Conservation (phyloP, 164 flowering plant genomes). For the Cinnamomum chago region DNA sequence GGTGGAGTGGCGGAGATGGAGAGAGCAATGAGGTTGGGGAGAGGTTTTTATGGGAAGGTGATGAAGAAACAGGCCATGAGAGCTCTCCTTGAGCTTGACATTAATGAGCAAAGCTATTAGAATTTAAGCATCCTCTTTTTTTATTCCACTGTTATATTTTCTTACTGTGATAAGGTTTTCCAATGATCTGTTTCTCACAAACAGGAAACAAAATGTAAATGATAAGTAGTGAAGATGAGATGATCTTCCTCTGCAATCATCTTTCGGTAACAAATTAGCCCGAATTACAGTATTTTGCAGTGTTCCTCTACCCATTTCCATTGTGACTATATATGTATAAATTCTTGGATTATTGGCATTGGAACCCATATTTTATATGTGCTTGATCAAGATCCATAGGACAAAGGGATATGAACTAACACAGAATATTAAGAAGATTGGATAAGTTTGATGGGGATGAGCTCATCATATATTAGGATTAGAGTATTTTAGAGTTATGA, state of each 20-base stretch:
- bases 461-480: too few species aligned
- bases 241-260: not conserved
- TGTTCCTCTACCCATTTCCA: not conserved
- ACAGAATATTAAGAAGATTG: too few species aligned
- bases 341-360: too few species aligned
- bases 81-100: slow-evolving; percentile 45
- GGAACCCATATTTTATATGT: too few species aligned
- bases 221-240: not conserved
- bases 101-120: slow-evolving; percentile 17
- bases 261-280: not conserved
- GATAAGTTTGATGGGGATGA: too few species aligned
- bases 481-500: too few species aligned
- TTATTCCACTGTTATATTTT: not conserved
- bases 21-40: slow-evolving; percentile 56
- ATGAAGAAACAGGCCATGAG: slow-evolving; percentile 74
- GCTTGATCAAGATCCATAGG: too few species aligned
- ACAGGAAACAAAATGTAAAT: not conserved
- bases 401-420: too few species aligned
- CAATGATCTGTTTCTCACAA: not conserved
- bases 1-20: slow-evolving; percentile 41
- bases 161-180: not conserved
- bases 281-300: not conserved
- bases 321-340: too few species aligned
- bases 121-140: not conserved
- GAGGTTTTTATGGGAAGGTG: slow-evolving; percentile 68